Evolutionary conservation across 192 early-diverging fungal species (phyloP).

Genomic region (Neocallimastix lanati): DNA sequence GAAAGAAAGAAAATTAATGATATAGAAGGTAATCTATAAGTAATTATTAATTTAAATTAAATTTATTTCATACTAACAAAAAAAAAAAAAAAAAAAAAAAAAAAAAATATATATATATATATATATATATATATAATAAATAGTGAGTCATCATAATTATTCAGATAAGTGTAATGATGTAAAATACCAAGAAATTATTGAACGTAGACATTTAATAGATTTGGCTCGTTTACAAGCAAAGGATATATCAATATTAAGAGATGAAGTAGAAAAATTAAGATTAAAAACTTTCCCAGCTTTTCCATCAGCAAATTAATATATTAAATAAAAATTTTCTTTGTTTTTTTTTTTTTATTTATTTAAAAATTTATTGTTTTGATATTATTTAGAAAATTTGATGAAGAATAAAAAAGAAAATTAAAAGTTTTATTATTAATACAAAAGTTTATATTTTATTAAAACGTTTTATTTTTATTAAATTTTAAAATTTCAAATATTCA

Average conservation of each 20-base stretch:
- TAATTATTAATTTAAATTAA: not conserved
- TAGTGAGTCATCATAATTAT: not conserved
- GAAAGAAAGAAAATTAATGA: slow-evolving; percentile 22
- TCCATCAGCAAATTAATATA: slow-evolving; percentile 6
- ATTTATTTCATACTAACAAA: not conserved
- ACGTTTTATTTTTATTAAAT: no score
- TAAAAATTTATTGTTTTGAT: no score
- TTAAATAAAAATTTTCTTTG: no score
- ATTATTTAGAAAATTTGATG: no score
- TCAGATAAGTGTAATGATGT: not conserved
- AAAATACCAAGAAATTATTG: slow-evolving; percentile 15
- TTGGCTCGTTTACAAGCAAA: slow-evolving; percentile 40
- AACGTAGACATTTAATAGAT: slow-evolving; percentile 24
- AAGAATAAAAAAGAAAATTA: no score
- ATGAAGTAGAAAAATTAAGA: slow-evolving; percentile 32
- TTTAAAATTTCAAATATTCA: no score
- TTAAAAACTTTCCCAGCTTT: slow-evolving; percentile 42
- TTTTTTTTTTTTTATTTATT: no score
- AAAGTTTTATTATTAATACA: no score
- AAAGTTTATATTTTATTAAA: no score
- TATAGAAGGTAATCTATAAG: slow-evolving; percentile 10
- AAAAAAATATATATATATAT: no score
- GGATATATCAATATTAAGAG: slow-evolving; percentile 33
- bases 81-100: not conserved
- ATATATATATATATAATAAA: no score